Evolutionary conservation across 306 rosid species (phyloP).

Genomic region (Crataegus laevigata): DNA sequence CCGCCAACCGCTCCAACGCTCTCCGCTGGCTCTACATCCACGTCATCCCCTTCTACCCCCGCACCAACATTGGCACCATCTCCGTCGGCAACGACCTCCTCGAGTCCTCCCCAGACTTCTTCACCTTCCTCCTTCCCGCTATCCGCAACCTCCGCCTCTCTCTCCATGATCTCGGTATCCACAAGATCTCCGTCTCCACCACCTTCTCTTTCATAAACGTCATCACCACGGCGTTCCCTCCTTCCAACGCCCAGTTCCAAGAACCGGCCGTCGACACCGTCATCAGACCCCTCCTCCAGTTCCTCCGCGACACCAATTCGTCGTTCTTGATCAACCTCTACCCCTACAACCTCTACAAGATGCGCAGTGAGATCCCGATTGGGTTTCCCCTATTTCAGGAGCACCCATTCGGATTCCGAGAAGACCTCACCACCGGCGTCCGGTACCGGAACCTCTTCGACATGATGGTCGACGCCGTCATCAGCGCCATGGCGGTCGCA

Average conservation of each 20-base stretch:
- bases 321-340: slow-evolving; percentile 71
- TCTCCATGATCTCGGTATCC: slow-evolving; percentile 68
- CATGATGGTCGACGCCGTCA: slow-evolving; percentile 67
- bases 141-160: slow-evolving; percentile 54
- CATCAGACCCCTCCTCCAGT: slow-evolving; percentile 55
- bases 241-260: slow-evolving; percentile 61
- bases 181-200: slow-evolving; percentile 59
- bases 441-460: slow-evolving; percentile 76
- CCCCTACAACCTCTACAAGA: slow-evolving; percentile 73
- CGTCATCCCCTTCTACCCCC: slow-evolving; percentile 83
- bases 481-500: slow-evolving; percentile 50
- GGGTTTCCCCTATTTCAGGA: slow-evolving; percentile 69
- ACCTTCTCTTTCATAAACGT: slow-evolving; percentile 56
- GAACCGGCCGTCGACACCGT: slow-evolving; percentile 24
- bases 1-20: slow-evolving; percentile 62
- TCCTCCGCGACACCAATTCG: slow-evolving; percentile 66
- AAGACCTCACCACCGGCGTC: slow-evolving; percentile 66
- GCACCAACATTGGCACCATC: slow-evolving; percentile 63
- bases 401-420: slow-evolving; percentile 65
- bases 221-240: slow-evolving; percentile 58
- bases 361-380: slow-evolving; percentile 53
- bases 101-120: slow-evolving; percentile 28
- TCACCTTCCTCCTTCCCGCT: slow-evolving; percentile 50
- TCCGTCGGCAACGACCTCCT: slow-evolving; percentile 72
- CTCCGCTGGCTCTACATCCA: slow-evolving; percentile 55